A percentile compares a stretch with the other conserved stretches of the same genome.
Conservation (phyloP, 305 asterid genomes). For the Rubia balearica region DNA sequence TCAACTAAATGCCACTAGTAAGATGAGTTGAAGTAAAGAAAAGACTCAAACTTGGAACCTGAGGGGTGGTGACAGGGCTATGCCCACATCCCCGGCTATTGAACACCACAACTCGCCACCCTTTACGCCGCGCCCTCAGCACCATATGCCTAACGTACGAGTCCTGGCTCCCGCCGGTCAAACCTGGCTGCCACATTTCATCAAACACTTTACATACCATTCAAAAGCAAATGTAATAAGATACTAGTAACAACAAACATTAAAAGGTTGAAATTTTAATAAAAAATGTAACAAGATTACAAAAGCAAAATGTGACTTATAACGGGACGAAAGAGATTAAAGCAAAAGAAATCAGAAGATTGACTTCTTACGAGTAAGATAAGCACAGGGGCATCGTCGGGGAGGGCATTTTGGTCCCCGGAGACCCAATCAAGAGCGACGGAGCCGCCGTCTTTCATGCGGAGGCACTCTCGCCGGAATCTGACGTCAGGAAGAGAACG, state of each 20-base stretch:
- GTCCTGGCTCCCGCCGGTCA: slow-evolving; percentile 86
- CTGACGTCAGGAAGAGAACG: slow-evolving; percentile 66
- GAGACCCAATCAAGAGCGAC: slow-evolving; percentile 82
- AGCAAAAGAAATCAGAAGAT: not conserved
- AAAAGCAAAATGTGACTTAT: not conserved
- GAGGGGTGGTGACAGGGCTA: slow-evolving; percentile 90
- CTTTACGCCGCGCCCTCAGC: slow-evolving; percentile 57
- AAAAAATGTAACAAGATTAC: not conserved
- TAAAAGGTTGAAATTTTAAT: not conserved
- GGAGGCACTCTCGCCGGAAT: slow-evolving; percentile 78
- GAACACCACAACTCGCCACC: slow-evolving; percentile 86
- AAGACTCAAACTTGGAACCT: slow-evolving; percentile 37
- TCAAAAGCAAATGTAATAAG: not conserved
- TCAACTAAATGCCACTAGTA: not conserved
- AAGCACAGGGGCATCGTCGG: slow-evolving; percentile 63
- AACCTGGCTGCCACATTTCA: slow-evolving; percentile 70
- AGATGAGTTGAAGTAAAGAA: slow-evolving; percentile 6
- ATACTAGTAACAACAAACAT: no score
- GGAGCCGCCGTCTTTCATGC: slow-evolving; percentile 66
- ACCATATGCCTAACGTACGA: slow-evolving; percentile 86
- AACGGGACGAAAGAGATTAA: no score
- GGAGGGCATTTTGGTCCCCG: slow-evolving; percentile 48
- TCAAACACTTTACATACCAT: not conserved
- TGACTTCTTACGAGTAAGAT: slow-evolving; percentile 57
- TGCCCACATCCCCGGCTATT: slow-evolving; percentile 90